phyloP scores from a whole-genome alignment of 2,329 filamentous ascomycete species.

The Verticillium zaregamsianum region DNA sequence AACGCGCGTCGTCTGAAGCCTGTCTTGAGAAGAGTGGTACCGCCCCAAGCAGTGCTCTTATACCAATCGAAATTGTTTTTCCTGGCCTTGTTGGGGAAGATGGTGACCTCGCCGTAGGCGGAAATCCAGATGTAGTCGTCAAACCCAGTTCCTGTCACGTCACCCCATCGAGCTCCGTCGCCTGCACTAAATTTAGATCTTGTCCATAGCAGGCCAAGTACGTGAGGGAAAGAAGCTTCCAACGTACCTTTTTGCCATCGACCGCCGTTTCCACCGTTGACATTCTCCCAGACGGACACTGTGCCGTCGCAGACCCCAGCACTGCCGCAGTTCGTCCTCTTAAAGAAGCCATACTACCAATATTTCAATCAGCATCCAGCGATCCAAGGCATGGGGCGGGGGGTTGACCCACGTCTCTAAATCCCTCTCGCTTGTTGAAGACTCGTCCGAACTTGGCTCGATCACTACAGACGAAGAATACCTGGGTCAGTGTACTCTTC shows the following conservation, averaged over 20 bases:
- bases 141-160: slow-evolving; percentile 12
- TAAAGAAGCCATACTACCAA: neutral
- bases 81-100: neutral
- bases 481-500: too few species aligned
- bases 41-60: neutral
- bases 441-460: neutral
- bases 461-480: neutral
- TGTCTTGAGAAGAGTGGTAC: neutral
- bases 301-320: neutral
- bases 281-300: slow-evolving; percentile 11
- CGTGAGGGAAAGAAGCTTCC: neutral
- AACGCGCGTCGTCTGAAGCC: neutral
- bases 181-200: neutral
- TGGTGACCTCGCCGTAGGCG: neutral
- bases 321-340: neutral
- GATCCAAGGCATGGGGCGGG: neutral
- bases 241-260: slow-evolving; percentile 6
- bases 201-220: too few species aligned
- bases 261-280: slow-evolving; percentile 9
- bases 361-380: too few species aligned
- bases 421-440: slow-evolving; percentile 8
- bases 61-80: neutral
- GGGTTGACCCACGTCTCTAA: neutral
- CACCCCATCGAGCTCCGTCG: slow-evolving; percentile 8
- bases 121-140: slow-evolving; percentile 16